These are phyloP conservation scores for Rhodotorula sp. DNA, from an alignment of 1,284 basidiomycete genomes.

Conservation along the genomic window DNA sequence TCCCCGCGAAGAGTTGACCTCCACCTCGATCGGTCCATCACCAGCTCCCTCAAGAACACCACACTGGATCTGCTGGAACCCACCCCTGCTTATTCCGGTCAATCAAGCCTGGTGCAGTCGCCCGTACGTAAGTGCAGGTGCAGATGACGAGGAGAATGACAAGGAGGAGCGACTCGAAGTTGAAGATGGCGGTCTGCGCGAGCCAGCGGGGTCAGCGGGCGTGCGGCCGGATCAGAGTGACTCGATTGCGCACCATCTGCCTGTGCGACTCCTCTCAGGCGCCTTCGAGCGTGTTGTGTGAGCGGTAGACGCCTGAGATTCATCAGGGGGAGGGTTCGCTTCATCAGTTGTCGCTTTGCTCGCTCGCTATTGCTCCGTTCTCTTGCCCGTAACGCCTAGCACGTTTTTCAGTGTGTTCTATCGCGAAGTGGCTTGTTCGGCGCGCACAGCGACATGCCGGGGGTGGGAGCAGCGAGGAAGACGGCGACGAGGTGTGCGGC, in stretches of 20 bases:
- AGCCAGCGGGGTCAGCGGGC: not conserved
- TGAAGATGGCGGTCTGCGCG: conserved; percentile 88
- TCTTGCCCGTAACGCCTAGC: not conserved
- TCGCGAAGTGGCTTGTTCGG: too few relatives aligned
- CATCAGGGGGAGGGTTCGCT: too few relatives aligned
- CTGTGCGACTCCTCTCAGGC: not conserved
- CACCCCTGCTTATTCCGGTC: conserved; percentile 95
- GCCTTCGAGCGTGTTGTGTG: not conserved
- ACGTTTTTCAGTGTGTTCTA: too few relatives aligned
- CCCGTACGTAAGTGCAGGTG: conserved; percentile 93
- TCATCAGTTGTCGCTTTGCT: not conserved
- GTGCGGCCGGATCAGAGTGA: not conserved
- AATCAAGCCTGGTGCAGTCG: conserved; percentile 80
- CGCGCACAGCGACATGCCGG: too few relatives aligned
- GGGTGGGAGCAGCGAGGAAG: too few relatives aligned
- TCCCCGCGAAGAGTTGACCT: not conserved
- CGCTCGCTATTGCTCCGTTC: not conserved
- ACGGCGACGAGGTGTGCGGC: too few relatives aligned
- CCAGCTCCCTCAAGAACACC: too few relatives aligned
- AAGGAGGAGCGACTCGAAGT: conserved; percentile 91
- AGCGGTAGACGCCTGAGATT: not conserved
- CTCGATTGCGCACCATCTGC: not conserved
- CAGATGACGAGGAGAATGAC: conserved; percentile 92
- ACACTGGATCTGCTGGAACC: conserved; percentile 44
- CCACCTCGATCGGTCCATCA: not conserved